These are phyloP conservation scores for Darksidea phi DNA, from an alignment of 495 filamentous ascomycete species.

Conservation along the genomic window DNA sequence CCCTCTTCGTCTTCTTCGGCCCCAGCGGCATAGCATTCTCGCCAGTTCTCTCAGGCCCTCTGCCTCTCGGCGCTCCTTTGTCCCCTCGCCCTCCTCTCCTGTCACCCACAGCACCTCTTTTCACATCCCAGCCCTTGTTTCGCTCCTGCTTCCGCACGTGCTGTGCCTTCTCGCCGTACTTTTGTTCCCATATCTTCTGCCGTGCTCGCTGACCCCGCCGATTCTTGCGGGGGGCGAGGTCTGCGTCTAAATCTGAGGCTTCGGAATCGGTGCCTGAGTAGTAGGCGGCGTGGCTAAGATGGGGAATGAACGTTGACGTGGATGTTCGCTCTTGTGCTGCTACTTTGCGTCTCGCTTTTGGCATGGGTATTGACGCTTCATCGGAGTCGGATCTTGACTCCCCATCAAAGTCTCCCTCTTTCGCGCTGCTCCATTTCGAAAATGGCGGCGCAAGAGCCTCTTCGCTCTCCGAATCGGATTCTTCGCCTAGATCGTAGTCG, in stretches of 20 bases:
- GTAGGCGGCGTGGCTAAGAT: slow-evolving; percentile 82
- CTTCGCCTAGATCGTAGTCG: slow-evolving; percentile 38
- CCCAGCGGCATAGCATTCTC: slow-evolving; percentile 27
- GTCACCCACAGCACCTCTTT: slow-evolving; percentile 44
- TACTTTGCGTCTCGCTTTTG: background rate
- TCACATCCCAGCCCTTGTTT: slow-evolving; percentile 56
- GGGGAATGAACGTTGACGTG: slow-evolving; percentile 74
- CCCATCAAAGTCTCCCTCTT: background rate
- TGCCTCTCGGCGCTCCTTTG: background rate
- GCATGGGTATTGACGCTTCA: slow-evolving; percentile 5
- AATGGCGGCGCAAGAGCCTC: slow-evolving; percentile 1
- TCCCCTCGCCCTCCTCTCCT: slow-evolving; percentile 27
- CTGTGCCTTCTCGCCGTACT: slow-evolving; percentile 73
- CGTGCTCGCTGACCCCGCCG: slow-evolving; percentile 84
- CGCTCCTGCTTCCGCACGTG: slow-evolving; percentile 54
- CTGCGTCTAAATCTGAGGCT: slow-evolving; percentile 45
- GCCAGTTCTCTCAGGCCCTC: slow-evolving; percentile 17
- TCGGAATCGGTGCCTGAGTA: slow-evolving; percentile 82
- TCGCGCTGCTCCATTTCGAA: background rate
- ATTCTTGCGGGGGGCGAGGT: slow-evolving; percentile 63
- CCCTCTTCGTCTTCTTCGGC: slow-evolving; percentile 51
- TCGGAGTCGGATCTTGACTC: background rate
- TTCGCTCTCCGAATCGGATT: slow-evolving; percentile 22
- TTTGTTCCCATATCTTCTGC: slow-evolving; percentile 87
- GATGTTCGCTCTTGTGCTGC: background rate